Conservation (phyloP, 2,329 filamentous ascomycete species). For the Pyricularia grisea region DNA sequence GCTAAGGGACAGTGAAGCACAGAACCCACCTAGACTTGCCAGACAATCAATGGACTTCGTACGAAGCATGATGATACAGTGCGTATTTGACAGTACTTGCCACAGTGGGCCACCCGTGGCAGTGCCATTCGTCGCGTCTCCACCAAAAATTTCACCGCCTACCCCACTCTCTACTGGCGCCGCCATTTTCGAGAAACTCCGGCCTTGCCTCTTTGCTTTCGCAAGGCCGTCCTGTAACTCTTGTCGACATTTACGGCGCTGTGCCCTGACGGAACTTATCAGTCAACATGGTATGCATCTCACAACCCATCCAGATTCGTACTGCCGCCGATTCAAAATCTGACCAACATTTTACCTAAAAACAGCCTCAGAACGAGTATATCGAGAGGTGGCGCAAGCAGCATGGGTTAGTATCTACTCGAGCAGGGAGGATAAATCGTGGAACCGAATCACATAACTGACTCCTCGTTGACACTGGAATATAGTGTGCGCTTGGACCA, state of each 20-base stretch:
- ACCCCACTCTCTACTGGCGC: background rate
- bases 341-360: background rate
- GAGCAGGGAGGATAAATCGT: conserved; percentile 6
- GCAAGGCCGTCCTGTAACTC: background rate
- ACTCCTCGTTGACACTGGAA: conserved; percentile 16
- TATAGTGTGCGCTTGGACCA: conserved; percentile 56
- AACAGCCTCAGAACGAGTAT: conserved; percentile 74
- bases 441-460: conserved; percentile 11
- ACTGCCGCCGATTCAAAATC: background rate
- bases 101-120: background rate
- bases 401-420: conserved; percentile 21
- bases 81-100: background rate
- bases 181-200: background rate
- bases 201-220: background rate
- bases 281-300: background rate
- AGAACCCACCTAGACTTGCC: no score
- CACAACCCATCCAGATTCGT: background rate
- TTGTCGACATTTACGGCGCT: background rate
- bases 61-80: background rate
- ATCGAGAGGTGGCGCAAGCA: conserved; percentile 71
- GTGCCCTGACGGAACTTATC: background rate
- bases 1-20: no score
- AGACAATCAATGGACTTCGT: no score
- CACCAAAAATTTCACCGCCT: background rate
- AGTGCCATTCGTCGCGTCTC: background rate